A percentile compares a stretch with the other conserved stretches of the same genome.
phyloP scores from a whole-genome alignment of 139 green algal species.

The Monoraphidium neglectum region DNA sequence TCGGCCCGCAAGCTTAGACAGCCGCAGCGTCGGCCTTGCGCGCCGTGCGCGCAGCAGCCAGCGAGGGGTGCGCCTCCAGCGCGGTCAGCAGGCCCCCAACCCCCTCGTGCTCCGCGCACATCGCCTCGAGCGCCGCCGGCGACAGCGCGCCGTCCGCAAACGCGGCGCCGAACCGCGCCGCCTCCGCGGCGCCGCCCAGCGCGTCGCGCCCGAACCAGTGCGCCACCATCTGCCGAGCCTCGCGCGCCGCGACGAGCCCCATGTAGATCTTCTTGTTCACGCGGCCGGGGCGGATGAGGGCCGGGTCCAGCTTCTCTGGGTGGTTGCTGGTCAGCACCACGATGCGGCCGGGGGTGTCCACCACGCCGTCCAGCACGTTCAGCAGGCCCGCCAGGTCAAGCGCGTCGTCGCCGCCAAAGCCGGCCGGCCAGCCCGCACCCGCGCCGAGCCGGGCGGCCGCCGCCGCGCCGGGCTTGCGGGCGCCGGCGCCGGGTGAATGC shows the following conservation, averaged over 20 bases:
- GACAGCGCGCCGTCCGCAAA: slow-evolving; percentile 40
- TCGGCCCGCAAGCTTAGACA: no score
- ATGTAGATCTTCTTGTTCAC: slow-evolving; percentile 61
- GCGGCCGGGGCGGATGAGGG: slow-evolving; percentile 54
- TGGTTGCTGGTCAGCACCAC: slow-evolving; percentile 71
- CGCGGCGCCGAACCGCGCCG: slow-evolving; percentile 2
- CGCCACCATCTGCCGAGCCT: slow-evolving; percentile 46
- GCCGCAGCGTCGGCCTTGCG: no score
- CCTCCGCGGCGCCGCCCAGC: neutral
- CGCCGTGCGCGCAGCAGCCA: no score
- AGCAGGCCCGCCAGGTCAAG: slow-evolving; percentile 54
- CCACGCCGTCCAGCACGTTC: slow-evolving; percentile 62
- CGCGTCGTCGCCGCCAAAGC: slow-evolving; percentile 36
- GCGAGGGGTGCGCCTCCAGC: neutral
- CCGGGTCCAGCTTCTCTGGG: slow-evolving; percentile 60
- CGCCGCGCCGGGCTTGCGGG: no score
- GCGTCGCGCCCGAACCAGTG: slow-evolving; percentile 49
- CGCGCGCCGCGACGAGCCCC: slow-evolving; percentile 28
- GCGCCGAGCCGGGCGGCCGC: no score
- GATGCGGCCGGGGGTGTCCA: slow-evolving; percentile 60
- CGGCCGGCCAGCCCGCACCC: no score
- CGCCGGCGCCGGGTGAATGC: no score
- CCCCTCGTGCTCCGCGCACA: slow-evolving; percentile 55
- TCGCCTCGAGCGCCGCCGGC: slow-evolving; percentile 57
- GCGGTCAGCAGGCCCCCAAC: slow-evolving; percentile 32